A percentile compares a stretch with the other conserved stretches of the same genome.
Conservation (phyloP, 202 grass and related monocot genomes). For the Saccharum hybrid region DNA sequence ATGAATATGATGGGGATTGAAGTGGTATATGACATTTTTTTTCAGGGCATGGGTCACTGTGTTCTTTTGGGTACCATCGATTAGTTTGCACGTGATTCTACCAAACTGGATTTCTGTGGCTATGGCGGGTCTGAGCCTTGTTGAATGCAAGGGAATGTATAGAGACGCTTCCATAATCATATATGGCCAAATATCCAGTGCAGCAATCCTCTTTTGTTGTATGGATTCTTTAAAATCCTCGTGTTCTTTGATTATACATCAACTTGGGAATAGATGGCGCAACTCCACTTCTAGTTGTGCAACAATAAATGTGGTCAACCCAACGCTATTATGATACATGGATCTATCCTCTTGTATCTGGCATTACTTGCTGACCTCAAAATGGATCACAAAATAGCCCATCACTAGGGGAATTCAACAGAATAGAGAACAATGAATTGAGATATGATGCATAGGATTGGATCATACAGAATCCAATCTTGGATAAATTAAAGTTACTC, state of each 20-base stretch:
- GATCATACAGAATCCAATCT: background rate
- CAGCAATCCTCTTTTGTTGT: background rate
- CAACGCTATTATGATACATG: no score
- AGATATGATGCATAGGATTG: background rate
- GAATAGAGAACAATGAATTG: background rate
- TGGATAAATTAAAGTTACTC: conserved; percentile 13
- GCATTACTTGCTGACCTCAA: background rate
- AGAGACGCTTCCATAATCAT: background rate
- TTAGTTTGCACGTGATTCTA: background rate
- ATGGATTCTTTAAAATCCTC: background rate
- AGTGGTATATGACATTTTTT: background rate
- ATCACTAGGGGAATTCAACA: background rate
- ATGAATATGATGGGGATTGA: background rate
- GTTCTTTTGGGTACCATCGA: background rate
- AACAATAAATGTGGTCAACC: background rate
- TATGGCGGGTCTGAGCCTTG: background rate
- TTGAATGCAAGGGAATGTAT: background rate
- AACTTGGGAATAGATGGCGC: background rate
- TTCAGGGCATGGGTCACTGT: background rate
- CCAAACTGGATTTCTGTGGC: background rate
- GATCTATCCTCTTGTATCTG: background rate
- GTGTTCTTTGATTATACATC: background rate
- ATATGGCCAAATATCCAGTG: background rate
- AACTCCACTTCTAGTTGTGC: background rate
- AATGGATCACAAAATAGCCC: background rate